phyloP scores from a whole-genome alignment of 257 asterid species.

The Haberlea rhodopensis region DNA sequence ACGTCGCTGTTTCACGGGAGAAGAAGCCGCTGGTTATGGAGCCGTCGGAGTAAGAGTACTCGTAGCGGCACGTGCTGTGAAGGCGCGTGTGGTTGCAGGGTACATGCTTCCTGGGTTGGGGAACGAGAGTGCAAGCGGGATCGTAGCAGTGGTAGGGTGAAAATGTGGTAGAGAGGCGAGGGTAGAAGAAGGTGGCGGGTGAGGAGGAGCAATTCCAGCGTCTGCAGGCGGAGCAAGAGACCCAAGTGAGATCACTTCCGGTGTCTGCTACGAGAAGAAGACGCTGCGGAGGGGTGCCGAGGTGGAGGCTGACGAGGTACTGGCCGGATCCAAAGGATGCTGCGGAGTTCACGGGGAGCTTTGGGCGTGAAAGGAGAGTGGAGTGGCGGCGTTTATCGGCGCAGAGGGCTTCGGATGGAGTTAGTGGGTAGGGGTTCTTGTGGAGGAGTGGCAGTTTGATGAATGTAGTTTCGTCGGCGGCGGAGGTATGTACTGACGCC shows the following conservation, averaged over 20 bases:
- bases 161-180: slow-evolving; percentile 69
- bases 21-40: slow-evolving; percentile 68
- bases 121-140: slow-evolving; percentile 50
- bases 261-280: slow-evolving; percentile 71
- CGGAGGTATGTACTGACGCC: slow-evolving; percentile 25
- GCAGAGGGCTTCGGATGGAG: slow-evolving; percentile 50
- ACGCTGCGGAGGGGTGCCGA: slow-evolving; percentile 79
- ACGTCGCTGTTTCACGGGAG: slow-evolving; percentile 65
- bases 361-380: slow-evolving; percentile 35
- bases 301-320: slow-evolving; percentile 66
- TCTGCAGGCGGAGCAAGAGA: slow-evolving; percentile 74
- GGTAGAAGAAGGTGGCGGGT: slow-evolving; percentile 47
- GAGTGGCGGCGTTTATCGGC: slow-evolving; percentile 61
- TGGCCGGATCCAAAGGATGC: slow-evolving; percentile 81
- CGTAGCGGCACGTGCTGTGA: slow-evolving; percentile 76
- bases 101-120: slow-evolving; percentile 38
- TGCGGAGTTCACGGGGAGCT: slow-evolving; percentile 67
- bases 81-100: slow-evolving; percentile 65
- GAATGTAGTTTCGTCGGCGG: slow-evolving; percentile 13
- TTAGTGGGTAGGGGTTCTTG: slow-evolving; percentile 42
- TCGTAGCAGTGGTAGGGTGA: slow-evolving; percentile 66
- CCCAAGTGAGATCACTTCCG: slow-evolving; percentile 95
- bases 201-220: slow-evolving; percentile 42
- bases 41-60: slow-evolving; percentile 69
- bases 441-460: slow-evolving; percentile 70